phyloP scores from a whole-genome alignment of 2,329 filamentous ascomycete species.

The Paramyrothecium sp. region DNA sequence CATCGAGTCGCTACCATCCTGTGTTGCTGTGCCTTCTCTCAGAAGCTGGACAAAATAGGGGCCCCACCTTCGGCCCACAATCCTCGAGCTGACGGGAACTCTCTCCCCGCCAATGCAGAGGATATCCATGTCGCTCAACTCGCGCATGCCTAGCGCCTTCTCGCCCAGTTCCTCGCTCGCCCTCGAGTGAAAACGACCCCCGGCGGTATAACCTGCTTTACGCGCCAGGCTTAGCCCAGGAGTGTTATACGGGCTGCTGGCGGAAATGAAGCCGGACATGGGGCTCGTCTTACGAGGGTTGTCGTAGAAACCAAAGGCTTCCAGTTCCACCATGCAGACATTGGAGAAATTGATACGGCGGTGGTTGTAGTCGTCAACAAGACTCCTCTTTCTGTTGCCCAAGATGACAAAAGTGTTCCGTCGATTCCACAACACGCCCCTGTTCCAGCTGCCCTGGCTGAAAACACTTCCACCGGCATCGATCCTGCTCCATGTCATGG shows the following conservation, averaged over 20 bases:
- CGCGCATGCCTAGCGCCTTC: slow-evolving; percentile 74
- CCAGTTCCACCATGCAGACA: slow-evolving; percentile 93
- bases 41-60: slow-evolving; percentile 93
- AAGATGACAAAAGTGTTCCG: slow-evolving; percentile 95
- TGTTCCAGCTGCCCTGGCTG: slow-evolving; percentile 96
- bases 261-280: slow-evolving; percentile 80
- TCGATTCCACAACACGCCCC: slow-evolving; percentile 88
- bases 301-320: slow-evolving; percentile 96
- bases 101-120: slow-evolving; percentile 87
- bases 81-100: slow-evolving; percentile 88
- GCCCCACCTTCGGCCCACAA: slow-evolving; percentile 87
- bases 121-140: slow-evolving; percentile 95
- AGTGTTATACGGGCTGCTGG: slow-evolving; percentile 67
- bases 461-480: slow-evolving; percentile 94
- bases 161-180: slow-evolving; percentile 85
- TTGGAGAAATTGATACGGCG: slow-evolving; percentile 97
- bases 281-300: slow-evolving; percentile 80
- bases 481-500: slow-evolving; percentile 90
- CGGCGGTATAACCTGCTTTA: slow-evolving; percentile 65
- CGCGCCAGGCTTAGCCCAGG: slow-evolving; percentile 55
- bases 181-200: slow-evolving; percentile 72
- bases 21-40: slow-evolving; percentile 72
- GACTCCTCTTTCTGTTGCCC: slow-evolving; percentile 86
- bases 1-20: slow-evolving; percentile 71
- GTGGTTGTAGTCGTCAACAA: slow-evolving; percentile 98